Evolutionary conservation across 2,329 filamentous ascomycete genomes (phyloP).

Genomic region (Dothistroma pini): DNA sequence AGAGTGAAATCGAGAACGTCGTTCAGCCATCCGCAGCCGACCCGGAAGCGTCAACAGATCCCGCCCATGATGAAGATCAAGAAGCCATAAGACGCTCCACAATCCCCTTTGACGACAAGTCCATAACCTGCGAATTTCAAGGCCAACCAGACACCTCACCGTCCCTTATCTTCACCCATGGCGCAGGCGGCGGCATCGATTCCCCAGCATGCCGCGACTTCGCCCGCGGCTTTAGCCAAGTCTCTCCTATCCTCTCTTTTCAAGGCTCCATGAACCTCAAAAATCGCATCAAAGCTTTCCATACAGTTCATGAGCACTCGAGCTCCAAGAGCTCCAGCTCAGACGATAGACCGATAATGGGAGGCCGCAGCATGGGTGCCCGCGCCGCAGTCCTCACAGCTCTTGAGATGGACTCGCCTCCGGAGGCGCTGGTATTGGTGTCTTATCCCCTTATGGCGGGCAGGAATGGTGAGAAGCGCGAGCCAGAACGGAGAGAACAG

Average conservation of each 20-base stretch:
- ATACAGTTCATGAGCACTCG: conserved; percentile 34
- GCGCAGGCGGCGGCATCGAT: conserved; percentile 42
- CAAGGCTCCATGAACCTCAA: conserved; percentile 43
- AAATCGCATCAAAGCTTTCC: conserved; percentile 38
- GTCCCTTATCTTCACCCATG: conserved; percentile 44
- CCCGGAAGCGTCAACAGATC: not conserved
- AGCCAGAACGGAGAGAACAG: conserved; percentile 35
- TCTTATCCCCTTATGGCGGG: conserved; percentile 41
- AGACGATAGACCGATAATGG: conserved; percentile 27
- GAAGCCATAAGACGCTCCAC: conserved; percentile 9
- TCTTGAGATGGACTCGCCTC: conserved; percentile 18
- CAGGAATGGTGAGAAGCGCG: conserved; percentile 25
- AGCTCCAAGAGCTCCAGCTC: not conserved
- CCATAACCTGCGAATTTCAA: conserved; percentile 18
- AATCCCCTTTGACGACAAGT: conserved; percentile 22
- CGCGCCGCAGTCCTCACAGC: conserved; percentile 42
- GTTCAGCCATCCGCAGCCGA: not conserved
- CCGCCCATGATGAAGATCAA: not conserved
- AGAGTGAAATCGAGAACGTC: not conserved
- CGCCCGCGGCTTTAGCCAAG: conserved; percentile 35
- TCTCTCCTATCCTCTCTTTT: conserved; percentile 33
- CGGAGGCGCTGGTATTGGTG: conserved; percentile 35
- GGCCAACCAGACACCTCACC: not conserved
- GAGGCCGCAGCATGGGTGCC: conserved; percentile 45
- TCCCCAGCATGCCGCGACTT: conserved; percentile 40